phyloP scores from a whole-genome alignment of 2,329 filamentous ascomycete species.

The Diaporthe ampelina region DNA sequence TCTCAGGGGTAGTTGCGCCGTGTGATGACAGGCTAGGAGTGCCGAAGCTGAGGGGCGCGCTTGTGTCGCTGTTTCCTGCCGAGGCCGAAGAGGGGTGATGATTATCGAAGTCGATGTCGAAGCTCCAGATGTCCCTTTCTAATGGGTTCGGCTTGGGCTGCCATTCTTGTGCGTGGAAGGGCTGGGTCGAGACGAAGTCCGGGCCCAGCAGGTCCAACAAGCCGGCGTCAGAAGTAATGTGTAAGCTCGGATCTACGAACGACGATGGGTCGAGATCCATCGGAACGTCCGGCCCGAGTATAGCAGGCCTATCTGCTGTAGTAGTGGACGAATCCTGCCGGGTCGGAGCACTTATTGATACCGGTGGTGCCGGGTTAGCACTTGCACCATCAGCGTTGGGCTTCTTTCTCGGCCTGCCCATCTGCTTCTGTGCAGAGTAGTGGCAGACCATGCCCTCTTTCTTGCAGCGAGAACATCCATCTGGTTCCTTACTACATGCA shows the following conservation, averaged over 20 bases:
- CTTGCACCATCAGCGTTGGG: slow-evolving; percentile 52
- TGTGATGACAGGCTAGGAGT: slow-evolving; percentile 38
- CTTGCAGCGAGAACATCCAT: slow-evolving; percentile 71
- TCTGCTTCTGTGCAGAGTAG: slow-evolving; percentile 76
- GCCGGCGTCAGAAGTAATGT: slow-evolving; percentile 43
- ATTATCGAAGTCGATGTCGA: slow-evolving; percentile 17
- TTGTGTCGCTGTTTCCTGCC: not conserved
- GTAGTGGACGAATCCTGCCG: not conserved
- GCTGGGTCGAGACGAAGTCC: slow-evolving; percentile 42
- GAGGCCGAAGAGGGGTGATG: slow-evolving; percentile 1
- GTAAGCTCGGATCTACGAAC: slow-evolving; percentile 44
- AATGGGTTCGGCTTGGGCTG: slow-evolving; percentile 13
- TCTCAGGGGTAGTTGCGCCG: slow-evolving; percentile 32
- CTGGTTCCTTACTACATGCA: slow-evolving; percentile 73
- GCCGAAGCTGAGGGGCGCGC: slow-evolving; percentile 2
- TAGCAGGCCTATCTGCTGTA: not conserved
- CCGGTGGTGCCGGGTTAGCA: slow-evolving; percentile 5
- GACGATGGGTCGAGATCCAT: slow-evolving; percentile 54
- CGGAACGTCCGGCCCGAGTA: slow-evolving; percentile 1
- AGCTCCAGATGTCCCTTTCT: slow-evolving; percentile 14
- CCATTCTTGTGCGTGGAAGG: slow-evolving; percentile 36
- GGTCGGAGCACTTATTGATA: not conserved
- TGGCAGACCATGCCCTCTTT: slow-evolving; percentile 70
- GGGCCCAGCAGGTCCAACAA: slow-evolving; percentile 56
- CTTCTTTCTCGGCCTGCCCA: slow-evolving; percentile 75